Percentiles rank a stretch among this genome's conserved stretches.
phyloP scores from a whole-genome alignment of 768 basidiomycete genomes.

The Lactarius quietus region DNA sequence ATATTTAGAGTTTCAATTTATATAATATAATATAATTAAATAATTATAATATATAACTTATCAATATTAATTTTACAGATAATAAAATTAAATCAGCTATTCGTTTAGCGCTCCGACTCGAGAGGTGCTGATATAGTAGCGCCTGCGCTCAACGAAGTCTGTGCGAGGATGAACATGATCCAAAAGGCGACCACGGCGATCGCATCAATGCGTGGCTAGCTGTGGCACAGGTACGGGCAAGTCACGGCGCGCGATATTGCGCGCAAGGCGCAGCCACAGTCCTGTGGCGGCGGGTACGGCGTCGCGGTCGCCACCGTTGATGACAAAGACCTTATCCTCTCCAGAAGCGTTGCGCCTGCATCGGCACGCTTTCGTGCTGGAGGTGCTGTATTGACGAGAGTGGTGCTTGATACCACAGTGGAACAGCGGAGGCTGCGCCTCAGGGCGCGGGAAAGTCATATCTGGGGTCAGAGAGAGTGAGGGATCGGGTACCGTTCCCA shows the following conservation, averaged over 20 bases:
- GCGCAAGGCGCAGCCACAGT: slow-evolving; percentile 54
- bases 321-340: slow-evolving; percentile 4
- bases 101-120: too few species aligned
- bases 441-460: slow-evolving; percentile 7
- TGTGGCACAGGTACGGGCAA: slow-evolving; percentile 89
- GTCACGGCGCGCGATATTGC: slow-evolving; percentile 56
- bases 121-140: slow-evolving; percentile 78
- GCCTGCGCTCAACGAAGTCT: slow-evolving; percentile 63
- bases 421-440: slow-evolving; percentile 10
- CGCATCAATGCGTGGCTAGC: slow-evolving; percentile 89
- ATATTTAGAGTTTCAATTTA: too few species aligned
- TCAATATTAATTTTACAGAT: too few species aligned
- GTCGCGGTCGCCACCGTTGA: not conserved
- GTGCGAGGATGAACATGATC: slow-evolving; percentile 72
- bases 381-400: slow-evolving; percentile 13
- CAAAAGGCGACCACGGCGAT: slow-evolving; percentile 85
- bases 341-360: slow-evolving; percentile 9
- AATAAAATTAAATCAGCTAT: too few species aligned
- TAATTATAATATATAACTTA: too few species aligned
- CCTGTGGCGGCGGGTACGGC: not conserved
- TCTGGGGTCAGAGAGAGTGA: slow-evolving; percentile 38
- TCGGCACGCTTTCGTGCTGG: not conserved
- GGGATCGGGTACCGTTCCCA: slow-evolving; percentile 49
- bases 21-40: too few species aligned
- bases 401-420: slow-evolving; percentile 18